These are phyloP conservation scores for Quercus tomentella DNA, from an alignment of 331 rosid genomes.

Conservation along the genomic window DNA sequence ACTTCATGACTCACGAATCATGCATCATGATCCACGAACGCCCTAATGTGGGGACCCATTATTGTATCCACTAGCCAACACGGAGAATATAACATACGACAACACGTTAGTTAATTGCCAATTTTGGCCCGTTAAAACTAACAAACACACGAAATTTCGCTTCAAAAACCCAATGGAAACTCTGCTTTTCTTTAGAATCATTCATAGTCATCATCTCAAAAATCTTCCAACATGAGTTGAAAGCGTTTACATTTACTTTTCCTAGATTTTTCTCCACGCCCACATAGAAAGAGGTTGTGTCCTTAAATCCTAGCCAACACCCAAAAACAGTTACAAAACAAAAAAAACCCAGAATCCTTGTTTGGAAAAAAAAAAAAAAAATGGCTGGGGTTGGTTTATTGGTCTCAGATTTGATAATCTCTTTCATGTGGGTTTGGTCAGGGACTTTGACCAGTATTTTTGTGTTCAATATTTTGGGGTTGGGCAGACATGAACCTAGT, in stretches of 20 bases:
- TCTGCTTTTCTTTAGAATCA: not conserved
- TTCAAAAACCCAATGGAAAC: not conserved
- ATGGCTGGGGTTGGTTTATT: slow-evolving; percentile 46
- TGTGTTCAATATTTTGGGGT: slow-evolving; percentile 34
- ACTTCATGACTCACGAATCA: too few species aligned
- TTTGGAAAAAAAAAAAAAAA: slow-evolving; percentile 11
- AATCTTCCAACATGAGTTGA: not conserved
- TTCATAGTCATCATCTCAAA: not conserved
- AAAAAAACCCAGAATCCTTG: not conserved
- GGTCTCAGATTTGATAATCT: slow-evolving; percentile 52
- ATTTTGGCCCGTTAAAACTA: not conserved
- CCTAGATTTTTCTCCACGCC: too few species aligned
- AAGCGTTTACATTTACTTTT: too few species aligned
- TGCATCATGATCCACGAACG: too few species aligned
- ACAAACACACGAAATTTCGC: not conserved
- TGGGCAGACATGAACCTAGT: slow-evolving; percentile 19
- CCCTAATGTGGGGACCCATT: not conserved
- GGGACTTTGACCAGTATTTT: slow-evolving; percentile 46
- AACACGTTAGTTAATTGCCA: not conserved
- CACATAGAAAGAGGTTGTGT: too few species aligned
- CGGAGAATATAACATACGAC: not conserved
- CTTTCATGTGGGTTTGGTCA: slow-evolving; percentile 86
- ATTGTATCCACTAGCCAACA: not conserved
- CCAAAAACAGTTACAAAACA: too few species aligned
- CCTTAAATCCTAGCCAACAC: too few species aligned